Percentiles rank a stretch among this genome's conserved stretches.
phyloP scores from a whole-genome alignment of 306 rosid genomes.

The Medicago arabica region DNA sequence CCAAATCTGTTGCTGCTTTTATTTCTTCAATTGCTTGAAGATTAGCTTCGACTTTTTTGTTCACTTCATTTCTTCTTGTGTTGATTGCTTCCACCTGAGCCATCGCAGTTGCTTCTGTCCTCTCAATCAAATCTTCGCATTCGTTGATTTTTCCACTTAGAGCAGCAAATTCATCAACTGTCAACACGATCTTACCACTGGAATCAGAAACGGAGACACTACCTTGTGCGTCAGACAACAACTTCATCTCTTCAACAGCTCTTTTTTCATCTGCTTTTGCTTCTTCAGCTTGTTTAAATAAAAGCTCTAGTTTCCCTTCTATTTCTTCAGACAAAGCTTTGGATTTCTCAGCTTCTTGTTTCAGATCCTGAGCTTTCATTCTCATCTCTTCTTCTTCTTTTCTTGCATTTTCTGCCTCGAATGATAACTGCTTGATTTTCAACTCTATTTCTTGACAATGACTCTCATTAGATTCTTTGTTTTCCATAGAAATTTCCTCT shows the following conservation, averaged over 20 bases:
- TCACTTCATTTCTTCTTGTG: slow-evolving; percentile 57
- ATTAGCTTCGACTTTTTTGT: slow-evolving; percentile 67
- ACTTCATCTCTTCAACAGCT: slow-evolving; percentile 65
- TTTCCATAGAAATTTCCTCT: slow-evolving; percentile 37
- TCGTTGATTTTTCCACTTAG: slow-evolving; percentile 65
- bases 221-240: slow-evolving; percentile 48
- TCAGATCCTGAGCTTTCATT: slow-evolving; percentile 47
- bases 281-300: slow-evolving; percentile 58
- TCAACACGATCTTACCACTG: slow-evolving; percentile 57
- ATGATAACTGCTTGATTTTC: slow-evolving; percentile 49
- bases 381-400: slow-evolving; percentile 64
- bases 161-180: slow-evolving; percentile 63
- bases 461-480: neutral
- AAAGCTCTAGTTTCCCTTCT: slow-evolving; percentile 55
- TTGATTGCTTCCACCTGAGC: slow-evolving; percentile 58
- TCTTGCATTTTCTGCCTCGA: slow-evolving; percentile 54
- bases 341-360: slow-evolving; percentile 53
- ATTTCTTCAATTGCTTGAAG: slow-evolving; percentile 82
- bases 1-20: slow-evolving; percentile 78
- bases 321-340: slow-evolving; percentile 48
- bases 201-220: slow-evolving; percentile 39
- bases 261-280: slow-evolving; percentile 70
- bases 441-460: slow-evolving; percentile 34
- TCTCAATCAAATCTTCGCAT: slow-evolving; percentile 64
- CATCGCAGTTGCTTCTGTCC: slow-evolving; percentile 57